Percentiles rank a stretch among this genome's conserved stretches.
Conservation (phyloP, 345 rosid genomes). For the Bruguiera gymnorhiza region DNA sequence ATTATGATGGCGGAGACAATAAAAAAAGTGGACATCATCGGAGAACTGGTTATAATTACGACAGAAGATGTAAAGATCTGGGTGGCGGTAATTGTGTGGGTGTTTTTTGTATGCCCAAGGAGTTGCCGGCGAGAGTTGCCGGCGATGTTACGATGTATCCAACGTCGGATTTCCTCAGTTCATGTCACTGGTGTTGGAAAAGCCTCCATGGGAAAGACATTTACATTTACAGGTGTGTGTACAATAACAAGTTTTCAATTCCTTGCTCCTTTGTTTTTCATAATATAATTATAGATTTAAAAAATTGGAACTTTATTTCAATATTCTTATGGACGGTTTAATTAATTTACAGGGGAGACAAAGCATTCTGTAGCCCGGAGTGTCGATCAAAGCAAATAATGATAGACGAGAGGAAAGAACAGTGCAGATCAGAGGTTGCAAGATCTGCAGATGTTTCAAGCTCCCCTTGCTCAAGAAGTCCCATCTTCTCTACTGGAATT, state of each 20-base stretch:
- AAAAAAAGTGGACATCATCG: neutral
- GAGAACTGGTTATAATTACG: too few species aligned
- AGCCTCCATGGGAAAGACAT: constrained; percentile 69
- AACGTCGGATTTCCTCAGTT: constrained; percentile 53
- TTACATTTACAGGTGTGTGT: constrained; percentile 68
- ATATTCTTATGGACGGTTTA: neutral
- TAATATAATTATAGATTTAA: neutral
- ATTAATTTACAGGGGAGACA: constrained; percentile 65
- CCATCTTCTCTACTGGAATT: constrained; percentile 69
- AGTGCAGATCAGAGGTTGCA: constrained; percentile 50
- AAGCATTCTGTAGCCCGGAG: constrained; percentile 74
- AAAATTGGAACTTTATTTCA: too few species aligned
- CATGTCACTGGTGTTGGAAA: constrained; percentile 64
- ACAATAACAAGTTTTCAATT: neutral
- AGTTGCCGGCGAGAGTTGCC: constrained; percentile 24
- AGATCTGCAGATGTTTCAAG: constrained; percentile 37
- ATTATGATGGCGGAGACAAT: constrained; percentile 39
- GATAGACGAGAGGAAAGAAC: constrained; percentile 60
- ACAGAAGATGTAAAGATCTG: neutral
- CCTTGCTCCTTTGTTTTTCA: neutral
- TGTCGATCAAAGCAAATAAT: constrained; percentile 67
- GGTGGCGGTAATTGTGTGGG: neutral
- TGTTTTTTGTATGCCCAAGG: constrained; percentile 8
- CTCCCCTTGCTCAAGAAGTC: constrained; percentile 45
- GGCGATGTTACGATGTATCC: constrained; percentile 34